These are phyloP conservation scores for Solidago caesia DNA, from an alignment of 129 eudicot species.

Conservation along the genomic window DNA sequence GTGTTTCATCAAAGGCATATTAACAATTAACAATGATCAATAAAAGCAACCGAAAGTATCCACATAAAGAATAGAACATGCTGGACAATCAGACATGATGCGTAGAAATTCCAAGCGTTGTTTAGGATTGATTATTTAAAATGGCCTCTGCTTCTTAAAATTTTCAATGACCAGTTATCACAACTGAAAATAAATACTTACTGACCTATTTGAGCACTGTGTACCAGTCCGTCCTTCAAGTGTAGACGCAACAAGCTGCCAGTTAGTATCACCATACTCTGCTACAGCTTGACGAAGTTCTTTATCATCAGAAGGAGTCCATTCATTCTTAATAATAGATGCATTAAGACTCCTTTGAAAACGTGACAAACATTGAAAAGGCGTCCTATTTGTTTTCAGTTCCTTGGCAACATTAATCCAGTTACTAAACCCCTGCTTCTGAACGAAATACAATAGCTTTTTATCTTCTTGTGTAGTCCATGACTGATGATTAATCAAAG, in stretches of 20 bases:
- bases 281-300: slow-evolving; percentile 75
- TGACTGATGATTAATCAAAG: slow-evolving; percentile 47
- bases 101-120: neutral
- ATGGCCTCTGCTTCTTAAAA: neutral
- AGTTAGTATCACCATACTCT: slow-evolving; percentile 69
- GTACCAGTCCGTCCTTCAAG: slow-evolving; percentile 86
- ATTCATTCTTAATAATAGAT: slow-evolving; percentile 71
- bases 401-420: slow-evolving; percentile 69
- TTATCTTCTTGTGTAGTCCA: slow-evolving; percentile 73
- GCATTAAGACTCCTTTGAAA: slow-evolving; percentile 95
- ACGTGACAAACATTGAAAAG: slow-evolving; percentile 80
- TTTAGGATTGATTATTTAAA: neutral
- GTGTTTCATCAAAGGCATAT: neutral
- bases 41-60: neutral
- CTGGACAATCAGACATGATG: neutral
- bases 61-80: neutral
- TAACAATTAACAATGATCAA: neutral
- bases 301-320: slow-evolving; percentile 75
- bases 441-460: slow-evolving; percentile 49
- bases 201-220: slow-evolving; percentile 95
- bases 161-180: neutral
- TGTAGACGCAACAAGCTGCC: slow-evolving; percentile 81
- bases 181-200: neutral
- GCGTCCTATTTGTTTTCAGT: slow-evolving; percentile 72
- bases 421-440: slow-evolving; percentile 54